These are phyloP conservation scores for Alternaria viburni DNA, from an alignment of 2,329 filamentous ascomycete genomes.

Conservation along the genomic window DNA sequence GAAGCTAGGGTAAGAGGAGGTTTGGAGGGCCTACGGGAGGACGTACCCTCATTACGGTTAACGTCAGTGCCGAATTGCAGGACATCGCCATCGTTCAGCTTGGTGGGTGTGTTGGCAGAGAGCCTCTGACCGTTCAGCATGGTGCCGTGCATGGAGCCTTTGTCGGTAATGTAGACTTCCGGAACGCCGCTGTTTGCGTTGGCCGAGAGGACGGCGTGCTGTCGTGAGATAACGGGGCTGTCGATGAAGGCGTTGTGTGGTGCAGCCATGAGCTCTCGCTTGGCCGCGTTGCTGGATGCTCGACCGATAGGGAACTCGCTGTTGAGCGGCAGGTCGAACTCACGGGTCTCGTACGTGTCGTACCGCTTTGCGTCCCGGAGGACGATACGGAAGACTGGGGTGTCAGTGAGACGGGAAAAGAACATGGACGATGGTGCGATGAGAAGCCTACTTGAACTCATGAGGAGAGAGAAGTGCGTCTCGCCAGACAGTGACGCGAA, in stretches of 20 bases:
- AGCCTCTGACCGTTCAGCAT: conserved; percentile 56
- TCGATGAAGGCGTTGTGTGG: conserved; percentile 70
- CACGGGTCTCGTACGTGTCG: conserved; percentile 46
- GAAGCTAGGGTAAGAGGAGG: neutral
- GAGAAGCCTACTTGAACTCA: conserved; percentile 22
- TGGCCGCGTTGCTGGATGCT: conserved; percentile 49
- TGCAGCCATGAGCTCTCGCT: conserved; percentile 51
- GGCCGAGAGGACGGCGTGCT: conserved; percentile 63
- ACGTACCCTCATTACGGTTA: conserved; percentile 42
- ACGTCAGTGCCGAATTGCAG: conserved; percentile 48
- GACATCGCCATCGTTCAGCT: conserved; percentile 39
- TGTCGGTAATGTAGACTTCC: conserved; percentile 59
- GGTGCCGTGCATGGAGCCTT: conserved; percentile 68
- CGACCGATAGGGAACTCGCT: conserved; percentile 50
- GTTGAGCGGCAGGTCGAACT: conserved; percentile 35
- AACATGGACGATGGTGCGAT: neutral
- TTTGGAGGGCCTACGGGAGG: neutral
- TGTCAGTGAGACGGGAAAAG: conserved; percentile 10
- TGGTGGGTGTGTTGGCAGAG: conserved; percentile 23
- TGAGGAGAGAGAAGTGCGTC: neutral
- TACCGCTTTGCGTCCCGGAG: conserved; percentile 47
- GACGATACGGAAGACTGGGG: conserved; percentile 37
- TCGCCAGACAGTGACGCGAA: neutral
- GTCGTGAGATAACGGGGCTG: conserved; percentile 73
- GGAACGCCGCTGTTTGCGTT: conserved; percentile 22